Conservation (phyloP, 2,329 filamentous ascomycete genomes). For the Ceratocystis huliohia region DNA sequence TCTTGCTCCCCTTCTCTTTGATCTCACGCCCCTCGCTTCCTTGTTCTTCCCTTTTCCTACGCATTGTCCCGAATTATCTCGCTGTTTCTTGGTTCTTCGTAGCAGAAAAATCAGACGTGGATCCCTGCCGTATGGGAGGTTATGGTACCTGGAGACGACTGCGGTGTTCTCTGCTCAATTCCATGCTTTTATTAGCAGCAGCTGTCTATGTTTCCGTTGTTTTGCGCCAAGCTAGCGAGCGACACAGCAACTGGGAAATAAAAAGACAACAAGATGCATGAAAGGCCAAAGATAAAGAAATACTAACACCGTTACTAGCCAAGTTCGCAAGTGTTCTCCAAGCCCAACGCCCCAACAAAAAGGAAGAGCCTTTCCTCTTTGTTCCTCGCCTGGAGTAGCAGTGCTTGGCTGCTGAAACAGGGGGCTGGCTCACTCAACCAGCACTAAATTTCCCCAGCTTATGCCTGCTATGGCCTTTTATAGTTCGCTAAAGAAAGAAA, state of each 20-base stretch:
- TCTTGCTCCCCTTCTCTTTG: not conserved
- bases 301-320: too few species aligned
- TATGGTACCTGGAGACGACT: too few species aligned
- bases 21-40: not conserved
- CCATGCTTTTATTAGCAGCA: conserved; percentile 3
- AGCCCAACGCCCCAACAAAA: too few species aligned
- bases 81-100: not conserved
- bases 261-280: not conserved
- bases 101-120: not conserved
- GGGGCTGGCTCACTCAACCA: not conserved
- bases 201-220: not conserved
- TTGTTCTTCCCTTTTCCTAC: not conserved
- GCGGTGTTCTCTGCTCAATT: not conserved
- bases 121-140: not conserved
- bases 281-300: not conserved
- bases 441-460: not conserved
- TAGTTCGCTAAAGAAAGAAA: not conserved
- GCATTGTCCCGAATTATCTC: not conserved
- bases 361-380: too few species aligned
- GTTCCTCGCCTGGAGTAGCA: too few species aligned
- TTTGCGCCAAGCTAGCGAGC: not conserved
- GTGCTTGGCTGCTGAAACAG: too few species aligned
- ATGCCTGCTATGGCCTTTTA: not conserved
- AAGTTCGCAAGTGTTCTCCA: too few species aligned
- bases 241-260: not conserved